These are phyloP conservation scores for Chlorella vulgaris DNA, from an alignment of 139 green algal genomes.

Conservation along the genomic window DNA sequence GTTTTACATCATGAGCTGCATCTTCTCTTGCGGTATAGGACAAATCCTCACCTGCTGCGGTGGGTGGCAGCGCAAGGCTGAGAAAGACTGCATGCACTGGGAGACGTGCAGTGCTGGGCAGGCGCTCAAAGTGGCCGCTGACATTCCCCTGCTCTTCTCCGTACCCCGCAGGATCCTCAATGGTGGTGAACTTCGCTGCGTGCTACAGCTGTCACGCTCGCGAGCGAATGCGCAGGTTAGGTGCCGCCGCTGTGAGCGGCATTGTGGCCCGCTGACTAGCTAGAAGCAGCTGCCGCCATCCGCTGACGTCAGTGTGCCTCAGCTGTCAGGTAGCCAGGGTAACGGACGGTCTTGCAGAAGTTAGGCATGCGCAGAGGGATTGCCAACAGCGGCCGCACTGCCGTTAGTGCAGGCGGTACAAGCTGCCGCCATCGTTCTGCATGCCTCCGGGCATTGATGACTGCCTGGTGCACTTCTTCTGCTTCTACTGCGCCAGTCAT, in stretches of 20 bases:
- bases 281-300: neutral
- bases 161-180: neutral
- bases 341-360: neutral
- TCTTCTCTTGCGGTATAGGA: conserved; percentile 39
- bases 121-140: neutral
- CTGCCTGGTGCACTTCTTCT: conserved; percentile 55
- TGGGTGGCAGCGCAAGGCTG: neutral
- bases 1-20: conserved; percentile 32
- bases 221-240: conserved; percentile 45
- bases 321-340: neutral
- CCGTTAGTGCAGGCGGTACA: conserved; percentile 35
- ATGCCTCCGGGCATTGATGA: conserved; percentile 53
- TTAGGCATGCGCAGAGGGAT: neutral
- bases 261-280: neutral
- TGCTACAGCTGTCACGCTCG: conserved; percentile 52
- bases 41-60: conserved; percentile 44
- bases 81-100: neutral
- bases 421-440: conserved; percentile 47
- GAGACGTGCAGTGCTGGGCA: neutral
- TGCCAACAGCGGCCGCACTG: neutral
- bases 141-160: neutral
- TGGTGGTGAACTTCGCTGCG: conserved; percentile 44
- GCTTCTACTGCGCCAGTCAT: conserved; percentile 50
- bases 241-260: neutral
- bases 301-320: neutral